These are phyloP conservation scores for Mollisiaceae sp. DNA, from an alignment of 2,329 filamentous ascomycete genomes.

Conservation along the genomic window DNA sequence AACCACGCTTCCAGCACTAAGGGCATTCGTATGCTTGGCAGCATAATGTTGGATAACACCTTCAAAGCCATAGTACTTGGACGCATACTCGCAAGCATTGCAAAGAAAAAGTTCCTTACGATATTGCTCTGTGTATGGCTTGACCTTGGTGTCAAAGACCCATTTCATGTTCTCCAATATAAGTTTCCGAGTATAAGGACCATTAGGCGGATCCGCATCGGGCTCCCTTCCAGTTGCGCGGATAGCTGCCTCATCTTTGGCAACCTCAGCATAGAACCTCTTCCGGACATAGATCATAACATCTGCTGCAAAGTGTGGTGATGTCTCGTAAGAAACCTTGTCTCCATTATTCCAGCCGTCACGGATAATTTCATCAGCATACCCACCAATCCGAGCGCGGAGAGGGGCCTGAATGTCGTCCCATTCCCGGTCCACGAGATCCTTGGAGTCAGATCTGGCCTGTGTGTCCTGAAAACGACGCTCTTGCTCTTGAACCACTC, in stretches of 20 bases:
- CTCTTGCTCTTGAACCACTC: conserved; percentile 46
- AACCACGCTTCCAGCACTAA: conserved; percentile 74
- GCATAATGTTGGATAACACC: conserved; percentile 83
- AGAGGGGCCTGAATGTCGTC: conserved; percentile 72
- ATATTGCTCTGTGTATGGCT: conserved; percentile 67
- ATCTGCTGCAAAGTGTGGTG: conserved; percentile 72
- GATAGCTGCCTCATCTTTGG: conserved; percentile 56
- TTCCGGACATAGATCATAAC: conserved; percentile 70
- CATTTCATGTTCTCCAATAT: conserved; percentile 87
- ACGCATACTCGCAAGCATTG: conserved; percentile 66
- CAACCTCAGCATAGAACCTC: conserved; percentile 67
- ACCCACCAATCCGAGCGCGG: conserved; percentile 65
- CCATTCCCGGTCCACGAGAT: conserved; percentile 71
- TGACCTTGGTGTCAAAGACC: conserved; percentile 80
- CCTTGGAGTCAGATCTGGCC: conserved; percentile 55
- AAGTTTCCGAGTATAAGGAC: conserved; percentile 64
- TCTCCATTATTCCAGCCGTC: conserved; percentile 68
- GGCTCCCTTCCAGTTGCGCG: conserved; percentile 52
- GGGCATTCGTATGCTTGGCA: conserved; percentile 75
- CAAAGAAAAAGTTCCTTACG: conserved; percentile 79
- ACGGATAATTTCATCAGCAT: conserved; percentile 73
- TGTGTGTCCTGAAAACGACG: conserved; percentile 38
- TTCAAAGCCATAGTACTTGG: conserved; percentile 77
- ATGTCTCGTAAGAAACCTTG: conserved; percentile 66
- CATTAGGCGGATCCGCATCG: conserved; percentile 54